phyloP scores from a whole-genome alignment of 1,139 yeast genomes.

The Saccharomyces hybrid region DNA sequence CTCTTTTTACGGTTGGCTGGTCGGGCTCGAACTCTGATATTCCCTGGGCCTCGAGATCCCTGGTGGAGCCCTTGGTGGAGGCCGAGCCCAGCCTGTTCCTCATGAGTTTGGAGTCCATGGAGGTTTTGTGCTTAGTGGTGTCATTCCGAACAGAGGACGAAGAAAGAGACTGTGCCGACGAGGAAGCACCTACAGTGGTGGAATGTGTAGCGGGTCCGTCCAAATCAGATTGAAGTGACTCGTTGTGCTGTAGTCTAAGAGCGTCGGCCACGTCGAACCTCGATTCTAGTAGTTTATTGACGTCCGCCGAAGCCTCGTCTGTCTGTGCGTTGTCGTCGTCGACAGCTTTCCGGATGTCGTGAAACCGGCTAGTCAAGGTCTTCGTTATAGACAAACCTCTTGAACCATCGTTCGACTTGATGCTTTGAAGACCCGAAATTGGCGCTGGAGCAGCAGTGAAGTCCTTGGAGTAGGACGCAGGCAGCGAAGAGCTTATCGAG shows the following conservation, averaged over 20 bases:
- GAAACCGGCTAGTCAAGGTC: constrained; percentile 13
- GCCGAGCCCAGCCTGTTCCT: background rate
- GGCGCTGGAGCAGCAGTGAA: background rate
- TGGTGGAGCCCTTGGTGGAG: constrained; percentile 8
- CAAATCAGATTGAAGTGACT: constrained; percentile 10
- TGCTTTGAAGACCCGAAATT: background rate
- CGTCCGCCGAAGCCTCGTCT: constrained; percentile 8
- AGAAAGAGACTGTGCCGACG: background rate
- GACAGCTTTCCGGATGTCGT: constrained; percentile 18
- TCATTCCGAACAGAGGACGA: background rate
- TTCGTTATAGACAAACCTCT: constrained; percentile 8
- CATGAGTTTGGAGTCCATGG: constrained; percentile 1
- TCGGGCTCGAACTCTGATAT: background rate
- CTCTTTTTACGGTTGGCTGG: constrained; percentile 25
- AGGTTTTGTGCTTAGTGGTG: background rate
- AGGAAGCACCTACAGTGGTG: background rate
- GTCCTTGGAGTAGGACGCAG: background rate
- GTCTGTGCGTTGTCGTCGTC: constrained; percentile 25
- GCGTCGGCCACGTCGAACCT: constrained; percentile 30
- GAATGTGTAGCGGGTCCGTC: background rate
- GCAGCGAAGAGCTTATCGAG: background rate
- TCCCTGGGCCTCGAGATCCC: constrained; percentile 7
- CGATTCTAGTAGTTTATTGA: constrained; percentile 18
- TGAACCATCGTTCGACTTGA: constrained; percentile 1
- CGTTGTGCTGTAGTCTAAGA: constrained; percentile 16